Evolutionary conservation across 192 early-diverging fungal species (phyloP), one percentile per base, ranked within the genome.

Genomic region (Chytriomyces confervae): DNA sequence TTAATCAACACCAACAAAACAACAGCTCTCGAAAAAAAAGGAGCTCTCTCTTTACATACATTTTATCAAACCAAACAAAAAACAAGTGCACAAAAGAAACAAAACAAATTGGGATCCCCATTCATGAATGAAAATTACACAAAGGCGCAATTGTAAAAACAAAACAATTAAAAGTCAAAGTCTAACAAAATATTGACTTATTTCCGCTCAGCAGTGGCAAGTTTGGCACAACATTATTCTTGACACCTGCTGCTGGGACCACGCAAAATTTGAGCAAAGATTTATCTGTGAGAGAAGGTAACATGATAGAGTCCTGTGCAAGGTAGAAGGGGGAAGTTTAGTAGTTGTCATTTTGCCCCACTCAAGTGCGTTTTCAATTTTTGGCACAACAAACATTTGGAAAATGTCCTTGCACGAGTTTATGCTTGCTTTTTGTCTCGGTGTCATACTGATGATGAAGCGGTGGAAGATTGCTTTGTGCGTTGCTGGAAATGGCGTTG

Each of bases 281-380:
- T 70, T 70, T 70, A 29, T 70, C 69, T 29, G 69, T 70, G 23
- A 70, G 50, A 11, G 69, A 70, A 3, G 69, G 69, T 16, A 70
- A 27, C 51, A 70, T 53, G 20, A 70, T 51, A 8, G 69, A 50
- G 8, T 70, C 69, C 66, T 68, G n/a, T n/a, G 46, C 1, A 46
- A 36, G 4, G n/a, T n/a, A 4, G 2, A 4, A 36, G 36, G 0
- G n/a, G 2, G 3, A 4, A 4, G 36, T n/a, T 36, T 36, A 36
- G 36, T 36, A 27, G 36, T 36, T 36, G 36, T 36, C 36, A 2
- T 36, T 36, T 36, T 57, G n/a, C n/a, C n/a, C n/a, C n/a, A n/a
- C n/a, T n/a, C n/a, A n/a, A n/a, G n/a, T n/a, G n/a, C n/a, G n/a
- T n/a, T n/a, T n/a, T n/a, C n/a, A n/a, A n/a, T n/a, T n/a, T n/a